Conservation (phyloP, 1,284 basidiomycete species). For the Sparassis latifolia region DNA sequence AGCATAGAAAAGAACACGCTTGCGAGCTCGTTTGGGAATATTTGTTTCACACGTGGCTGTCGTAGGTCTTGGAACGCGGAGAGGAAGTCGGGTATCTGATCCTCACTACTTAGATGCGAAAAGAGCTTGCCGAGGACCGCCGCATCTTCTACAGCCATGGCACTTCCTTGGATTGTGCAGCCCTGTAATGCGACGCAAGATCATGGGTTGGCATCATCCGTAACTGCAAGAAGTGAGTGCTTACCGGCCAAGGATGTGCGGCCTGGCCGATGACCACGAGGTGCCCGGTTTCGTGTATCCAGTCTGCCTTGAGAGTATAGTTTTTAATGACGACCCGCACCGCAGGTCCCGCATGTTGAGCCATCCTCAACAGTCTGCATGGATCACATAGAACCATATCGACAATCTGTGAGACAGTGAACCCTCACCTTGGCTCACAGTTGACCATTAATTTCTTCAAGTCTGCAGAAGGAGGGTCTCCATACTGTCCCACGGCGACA, state of each 20-base stretch:
- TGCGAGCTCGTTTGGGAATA: background rate
- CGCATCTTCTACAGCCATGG: conserved; percentile 50
- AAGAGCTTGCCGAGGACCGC: conserved; percentile 52
- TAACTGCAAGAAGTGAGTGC: no score
- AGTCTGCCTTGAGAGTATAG: conserved; percentile 9
- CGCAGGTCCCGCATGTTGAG: no score
- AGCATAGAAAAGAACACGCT: background rate
- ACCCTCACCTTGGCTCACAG: no score
- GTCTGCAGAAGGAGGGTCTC: no score
- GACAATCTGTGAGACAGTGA: no score
- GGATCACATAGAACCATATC: no score
- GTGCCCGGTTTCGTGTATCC: conserved; percentile 20
- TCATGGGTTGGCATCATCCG: no score
- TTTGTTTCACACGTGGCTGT: background rate
- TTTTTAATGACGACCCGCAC: no score
- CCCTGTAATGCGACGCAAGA: conserved; percentile 27
- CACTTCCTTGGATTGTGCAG: conserved; percentile 43
- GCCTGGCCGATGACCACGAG: conserved; percentile 30
- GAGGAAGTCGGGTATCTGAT: conserved; percentile 48
- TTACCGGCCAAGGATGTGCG: conserved; percentile 47
- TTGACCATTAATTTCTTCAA: no score
- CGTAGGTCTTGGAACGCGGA: conserved; percentile 45
- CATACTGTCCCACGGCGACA: no score
- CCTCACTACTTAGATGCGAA: conserved; percentile 40
- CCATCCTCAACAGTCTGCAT: no score